These are phyloP conservation scores for Debaryomyces fabryi DNA, from an alignment of 1,139 yeast species.

Conservation along the genomic window DNA sequence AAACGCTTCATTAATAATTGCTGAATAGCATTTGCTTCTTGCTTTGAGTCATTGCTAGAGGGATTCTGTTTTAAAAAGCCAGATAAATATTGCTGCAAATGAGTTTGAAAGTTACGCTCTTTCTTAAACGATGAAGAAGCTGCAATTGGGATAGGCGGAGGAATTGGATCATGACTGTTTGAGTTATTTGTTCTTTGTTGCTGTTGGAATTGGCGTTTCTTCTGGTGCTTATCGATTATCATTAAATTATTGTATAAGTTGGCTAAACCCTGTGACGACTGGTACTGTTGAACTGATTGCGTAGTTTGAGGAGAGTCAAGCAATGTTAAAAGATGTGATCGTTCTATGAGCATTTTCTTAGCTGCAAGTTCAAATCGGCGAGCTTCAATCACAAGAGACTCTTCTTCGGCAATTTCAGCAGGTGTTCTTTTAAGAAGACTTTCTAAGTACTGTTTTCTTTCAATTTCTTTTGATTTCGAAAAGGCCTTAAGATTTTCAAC, in stretches of 20 bases:
- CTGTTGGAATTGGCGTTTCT: constrained; percentile 45
- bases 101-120: constrained; percentile 57
- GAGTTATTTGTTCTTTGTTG: constrained; percentile 42
- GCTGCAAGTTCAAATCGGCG: constrained; percentile 92
- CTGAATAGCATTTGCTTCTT: constrained; percentile 43
- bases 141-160: constrained; percentile 61
- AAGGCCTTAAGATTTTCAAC: constrained; percentile 56
- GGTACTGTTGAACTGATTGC: constrained; percentile 74
- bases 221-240: constrained; percentile 69
- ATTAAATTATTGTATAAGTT: constrained; percentile 81
- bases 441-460: constrained; percentile 79
- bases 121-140: constrained; percentile 54
- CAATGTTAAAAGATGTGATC: constrained; percentile 75
- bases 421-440: constrained; percentile 82
- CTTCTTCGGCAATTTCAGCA: constrained; percentile 97
- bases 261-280: constrained; percentile 86
- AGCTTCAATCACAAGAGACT: constrained; percentile 89
- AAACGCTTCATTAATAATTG: constrained; percentile 57
- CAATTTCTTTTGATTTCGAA: constrained; percentile 68
- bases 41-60: constrained; percentile 26
- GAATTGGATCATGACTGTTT: constrained; percentile 49
- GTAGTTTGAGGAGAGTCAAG: constrained; percentile 89
- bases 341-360: constrained; percentile 80
- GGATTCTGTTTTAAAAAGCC: constrained; percentile 41
- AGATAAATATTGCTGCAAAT: constrained; percentile 47